Evolutionary conservation across 2,329 filamentous ascomycete species (phyloP).

Genomic region (Colletotrichum siamense): DNA sequence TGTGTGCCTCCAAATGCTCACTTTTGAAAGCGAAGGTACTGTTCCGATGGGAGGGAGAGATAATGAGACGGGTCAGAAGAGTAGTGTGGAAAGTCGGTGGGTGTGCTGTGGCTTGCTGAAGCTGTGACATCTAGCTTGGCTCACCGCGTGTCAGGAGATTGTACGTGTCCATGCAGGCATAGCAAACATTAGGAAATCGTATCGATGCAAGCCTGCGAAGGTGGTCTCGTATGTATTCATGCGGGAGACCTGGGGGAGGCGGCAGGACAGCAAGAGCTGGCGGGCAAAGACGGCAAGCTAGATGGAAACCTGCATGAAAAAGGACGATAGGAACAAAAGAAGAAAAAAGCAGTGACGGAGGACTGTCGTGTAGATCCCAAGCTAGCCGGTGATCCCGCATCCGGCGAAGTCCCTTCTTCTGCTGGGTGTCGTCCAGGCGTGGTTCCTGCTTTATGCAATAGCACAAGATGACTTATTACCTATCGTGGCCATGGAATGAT

Average conservation of each 20-base stretch:
- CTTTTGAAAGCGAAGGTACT: background rate
- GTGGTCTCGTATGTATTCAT: background rate
- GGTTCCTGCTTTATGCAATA: background rate
- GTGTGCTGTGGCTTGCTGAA: slow-evolving; percentile 14
- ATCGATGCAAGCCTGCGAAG: background rate
- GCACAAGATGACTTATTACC: background rate
- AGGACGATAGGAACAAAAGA: background rate
- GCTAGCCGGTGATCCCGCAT: background rate
- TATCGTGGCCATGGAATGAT: background rate
- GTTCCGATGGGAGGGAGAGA: background rate
- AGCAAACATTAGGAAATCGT: background rate
- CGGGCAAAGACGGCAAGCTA: background rate
- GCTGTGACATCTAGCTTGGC: background rate
- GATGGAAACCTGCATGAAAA: background rate
- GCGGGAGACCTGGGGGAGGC: background rate
- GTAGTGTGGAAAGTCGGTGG: background rate
- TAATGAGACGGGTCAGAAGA: background rate
- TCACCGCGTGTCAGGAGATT: background rate
- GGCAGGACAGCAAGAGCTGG: background rate
- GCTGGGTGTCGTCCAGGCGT: background rate
- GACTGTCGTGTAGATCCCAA: background rate
- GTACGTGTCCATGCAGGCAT: background rate
- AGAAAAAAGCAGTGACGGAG: background rate
- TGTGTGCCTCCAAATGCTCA: background rate
- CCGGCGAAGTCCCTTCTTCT: background rate